phyloP scores from a whole-genome alignment of 164 flowering plant genomes.

The Santalum album region DNA sequence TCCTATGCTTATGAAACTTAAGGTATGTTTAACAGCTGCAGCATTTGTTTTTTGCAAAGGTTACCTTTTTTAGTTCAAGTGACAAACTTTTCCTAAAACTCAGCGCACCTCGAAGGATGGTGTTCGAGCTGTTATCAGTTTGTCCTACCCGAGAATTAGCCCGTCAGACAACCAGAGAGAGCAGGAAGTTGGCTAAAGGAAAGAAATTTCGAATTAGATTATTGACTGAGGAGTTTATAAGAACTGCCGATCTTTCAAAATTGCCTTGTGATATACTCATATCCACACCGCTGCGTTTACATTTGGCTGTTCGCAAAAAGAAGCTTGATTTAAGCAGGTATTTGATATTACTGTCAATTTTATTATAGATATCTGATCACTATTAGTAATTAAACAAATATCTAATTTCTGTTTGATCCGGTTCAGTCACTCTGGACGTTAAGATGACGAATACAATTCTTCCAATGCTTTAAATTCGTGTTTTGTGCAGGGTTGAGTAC shows the following conservation, averaged over 20 bases:
- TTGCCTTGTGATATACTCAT: slow-evolving; percentile 68
- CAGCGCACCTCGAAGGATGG: slow-evolving; percentile 65
- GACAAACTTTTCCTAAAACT: slow-evolving; percentile 5
- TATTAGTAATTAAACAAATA: no score
- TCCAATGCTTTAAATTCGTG: background rate
- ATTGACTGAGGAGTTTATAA: slow-evolving; percentile 67
- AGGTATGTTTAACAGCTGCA: slow-evolving; percentile 35
- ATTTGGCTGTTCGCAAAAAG: slow-evolving; percentile 42
- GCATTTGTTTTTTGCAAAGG: background rate
- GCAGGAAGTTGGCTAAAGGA: slow-evolving; percentile 81
- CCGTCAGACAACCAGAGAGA: slow-evolving; percentile 80
- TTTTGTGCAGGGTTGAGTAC: slow-evolving; percentile 74
- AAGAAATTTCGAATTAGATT: slow-evolving; percentile 55
- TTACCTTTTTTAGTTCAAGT: background rate
- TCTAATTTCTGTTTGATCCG: no score
- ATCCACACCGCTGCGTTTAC: slow-evolving; percentile 78
- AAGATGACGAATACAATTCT: no score
- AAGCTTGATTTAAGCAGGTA: slow-evolving; percentile 90
- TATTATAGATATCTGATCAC: slow-evolving; percentile 1
- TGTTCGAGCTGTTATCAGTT: slow-evolving; percentile 74
- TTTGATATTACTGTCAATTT: no score
- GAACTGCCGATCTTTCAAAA: slow-evolving; percentile 56
- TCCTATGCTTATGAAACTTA: slow-evolving; percentile 84
- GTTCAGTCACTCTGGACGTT: no score
- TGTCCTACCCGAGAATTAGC: slow-evolving; percentile 91